Evolutionary conservation across 139 green algal species (phyloP).

Genomic region (Picochlorum sp.): DNA sequence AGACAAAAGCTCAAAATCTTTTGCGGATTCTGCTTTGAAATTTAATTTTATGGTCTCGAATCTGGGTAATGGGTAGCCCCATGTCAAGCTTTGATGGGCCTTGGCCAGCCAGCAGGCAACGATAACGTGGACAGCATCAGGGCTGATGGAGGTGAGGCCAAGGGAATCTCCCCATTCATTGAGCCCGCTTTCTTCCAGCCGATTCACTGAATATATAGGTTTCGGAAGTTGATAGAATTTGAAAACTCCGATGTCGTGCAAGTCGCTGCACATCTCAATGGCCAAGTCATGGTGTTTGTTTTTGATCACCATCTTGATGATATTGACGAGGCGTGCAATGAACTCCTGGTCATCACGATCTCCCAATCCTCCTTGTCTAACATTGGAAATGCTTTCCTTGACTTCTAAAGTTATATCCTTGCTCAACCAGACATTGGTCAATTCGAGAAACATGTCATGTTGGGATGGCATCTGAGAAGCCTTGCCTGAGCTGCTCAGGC

Average conservation of each 20-base stretch:
- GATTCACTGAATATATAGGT: not conserved
- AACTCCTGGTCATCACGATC: too few relatives aligned
- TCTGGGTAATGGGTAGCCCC: not conserved
- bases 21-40: not conserved
- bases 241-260: not conserved
- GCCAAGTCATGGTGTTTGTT: not conserved
- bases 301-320: not conserved
- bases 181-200: not conserved
- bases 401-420: too few relatives aligned
- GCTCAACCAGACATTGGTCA: too few relatives aligned
- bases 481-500: too few relatives aligned
- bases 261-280: not conserved
- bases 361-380: too few relatives aligned
- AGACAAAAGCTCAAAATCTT: not conserved
- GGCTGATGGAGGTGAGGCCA: too few relatives aligned
- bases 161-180: too few relatives aligned
- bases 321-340: too few relatives aligned
- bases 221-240: not conserved
- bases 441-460: too few relatives aligned
- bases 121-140: not conserved
- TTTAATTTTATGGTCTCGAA: not conserved
- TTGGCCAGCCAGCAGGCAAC: not conserved
- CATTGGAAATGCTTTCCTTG: too few relatives aligned
- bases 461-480: too few relatives aligned
- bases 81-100: not conserved